A percentile compares a stretch with the other conserved stretches of the same genome.
These are phyloP conservation scores for Didymella exigua DNA, from an alignment of 2,329 filamentous ascomycete genomes.

Conservation along the genomic window DNA sequence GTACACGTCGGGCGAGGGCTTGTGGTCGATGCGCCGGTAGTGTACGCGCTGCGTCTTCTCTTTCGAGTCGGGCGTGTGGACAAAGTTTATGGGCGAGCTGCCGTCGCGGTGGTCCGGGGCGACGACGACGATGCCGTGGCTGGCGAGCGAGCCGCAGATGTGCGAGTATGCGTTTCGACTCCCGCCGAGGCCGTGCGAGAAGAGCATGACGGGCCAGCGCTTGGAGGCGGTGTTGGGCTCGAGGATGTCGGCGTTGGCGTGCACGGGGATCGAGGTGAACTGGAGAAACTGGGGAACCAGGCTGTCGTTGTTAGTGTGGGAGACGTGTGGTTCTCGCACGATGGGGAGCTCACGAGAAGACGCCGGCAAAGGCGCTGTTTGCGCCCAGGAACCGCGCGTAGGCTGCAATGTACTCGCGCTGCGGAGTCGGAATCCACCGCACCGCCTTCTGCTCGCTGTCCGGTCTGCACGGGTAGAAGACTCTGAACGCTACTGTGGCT, in stretches of 20 bases:
- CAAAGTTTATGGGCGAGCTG: slow-evolving; percentile 74
- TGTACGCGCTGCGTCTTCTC: slow-evolving; percentile 49
- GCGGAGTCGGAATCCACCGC: slow-evolving; percentile 78
- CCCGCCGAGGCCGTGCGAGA: slow-evolving; percentile 84
- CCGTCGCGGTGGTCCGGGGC: slow-evolving; percentile 85
- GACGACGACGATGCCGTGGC: slow-evolving; percentile 79
- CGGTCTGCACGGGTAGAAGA: slow-evolving; percentile 71
- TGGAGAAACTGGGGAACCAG: slow-evolving; percentile 73
- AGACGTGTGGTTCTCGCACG: background rate
- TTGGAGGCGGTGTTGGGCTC: slow-evolving; percentile 53
- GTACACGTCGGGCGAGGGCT: slow-evolving; percentile 68
- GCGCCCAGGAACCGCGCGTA: slow-evolving; percentile 79
- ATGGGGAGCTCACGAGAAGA: slow-evolving; percentile 45
- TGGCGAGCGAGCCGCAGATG: slow-evolving; percentile 76
- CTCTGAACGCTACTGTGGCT: slow-evolving; percentile 76
- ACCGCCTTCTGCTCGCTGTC: slow-evolving; percentile 61
- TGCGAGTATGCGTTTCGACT: slow-evolving; percentile 86
- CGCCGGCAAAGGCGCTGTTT: slow-evolving; percentile 54
- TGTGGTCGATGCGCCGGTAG: slow-evolving; percentile 62
- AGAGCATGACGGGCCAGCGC: slow-evolving; percentile 81
- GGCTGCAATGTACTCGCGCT: slow-evolving; percentile 73
- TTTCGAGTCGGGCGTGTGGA: slow-evolving; percentile 63
- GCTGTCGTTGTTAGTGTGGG: slow-evolving; percentile 49
- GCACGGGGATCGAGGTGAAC: slow-evolving; percentile 73
- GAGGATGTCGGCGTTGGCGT: slow-evolving; percentile 71